A percentile compares a stretch with the other conserved stretches of the same genome.
phyloP scores from a whole-genome alignment of 352 stramenopile species.

The Globisporangium perplexum region DNA sequence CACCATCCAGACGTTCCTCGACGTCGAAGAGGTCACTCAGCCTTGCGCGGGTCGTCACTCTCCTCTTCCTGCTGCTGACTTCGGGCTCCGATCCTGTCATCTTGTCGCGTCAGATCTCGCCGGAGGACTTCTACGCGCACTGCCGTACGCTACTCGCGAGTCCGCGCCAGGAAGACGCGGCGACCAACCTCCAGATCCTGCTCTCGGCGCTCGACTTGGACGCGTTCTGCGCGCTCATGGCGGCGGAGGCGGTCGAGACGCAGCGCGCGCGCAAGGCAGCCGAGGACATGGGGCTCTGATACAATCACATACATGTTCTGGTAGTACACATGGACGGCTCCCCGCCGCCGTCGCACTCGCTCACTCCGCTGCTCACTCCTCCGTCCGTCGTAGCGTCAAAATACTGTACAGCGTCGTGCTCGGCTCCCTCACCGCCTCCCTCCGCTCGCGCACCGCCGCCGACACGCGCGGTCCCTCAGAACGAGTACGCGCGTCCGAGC shows the following conservation, averaged over 20 bases:
- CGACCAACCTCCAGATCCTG: conserved; percentile 35
- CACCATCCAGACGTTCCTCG: conserved; percentile 34
- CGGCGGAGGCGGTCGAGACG: conserved; percentile 32
- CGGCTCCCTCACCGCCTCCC: conserved; percentile 16
- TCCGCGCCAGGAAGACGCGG: conserved; percentile 26
- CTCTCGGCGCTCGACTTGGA: conserved; percentile 53
- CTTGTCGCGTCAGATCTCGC: conserved; percentile 21
- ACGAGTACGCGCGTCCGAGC: conserved; percentile 46
- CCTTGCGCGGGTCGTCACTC: no score
- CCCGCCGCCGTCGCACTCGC: neutral
- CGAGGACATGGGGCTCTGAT: conserved; percentile 52
- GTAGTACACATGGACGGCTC: conserved; percentile 29
- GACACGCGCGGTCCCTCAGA: no score
- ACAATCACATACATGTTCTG: conserved; percentile 14
- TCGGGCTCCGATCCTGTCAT: no score
- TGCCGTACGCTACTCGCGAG: conserved; percentile 28
- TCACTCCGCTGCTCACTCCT: no score
- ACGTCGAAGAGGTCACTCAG: conserved; percentile 24
- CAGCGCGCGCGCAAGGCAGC: conserved; percentile 43
- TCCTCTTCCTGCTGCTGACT: neutral
- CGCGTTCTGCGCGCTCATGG: conserved; percentile 51
- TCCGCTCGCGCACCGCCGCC: no score
- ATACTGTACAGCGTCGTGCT: conserved; percentile 14
- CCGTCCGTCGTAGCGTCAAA: conserved; percentile 1
- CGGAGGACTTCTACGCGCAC: conserved; percentile 43